A percentile compares a stretch with the other conserved stretches of the same genome.
These are phyloP conservation scores for Epichloe sp. DNA, from an alignment of 2,329 filamentous ascomycete genomes.

Conservation along the genomic window DNA sequence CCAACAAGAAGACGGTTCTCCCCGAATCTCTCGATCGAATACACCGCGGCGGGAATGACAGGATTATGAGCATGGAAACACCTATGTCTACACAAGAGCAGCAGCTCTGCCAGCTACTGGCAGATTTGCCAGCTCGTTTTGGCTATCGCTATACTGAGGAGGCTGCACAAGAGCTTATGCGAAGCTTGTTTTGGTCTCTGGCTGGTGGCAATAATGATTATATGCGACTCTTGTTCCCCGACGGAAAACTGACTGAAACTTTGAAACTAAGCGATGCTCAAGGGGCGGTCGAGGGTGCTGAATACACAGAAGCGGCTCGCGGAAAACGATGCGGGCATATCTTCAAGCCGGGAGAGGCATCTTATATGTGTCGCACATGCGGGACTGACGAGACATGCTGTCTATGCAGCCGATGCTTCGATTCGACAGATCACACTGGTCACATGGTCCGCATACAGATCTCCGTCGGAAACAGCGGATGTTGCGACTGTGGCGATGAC, in stretches of 20 bases:
- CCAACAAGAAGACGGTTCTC: neutral
- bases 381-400: constrained; percentile 92
- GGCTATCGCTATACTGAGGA: constrained; percentile 61
- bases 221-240: constrained; percentile 69
- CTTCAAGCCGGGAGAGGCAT: constrained; percentile 86
- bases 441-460: constrained; percentile 85
- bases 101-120: constrained; percentile 72
- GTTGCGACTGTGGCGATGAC: constrained; percentile 92
- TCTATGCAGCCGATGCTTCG: constrained; percentile 86
- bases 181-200: constrained; percentile 76
- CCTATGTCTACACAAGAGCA: constrained; percentile 56
- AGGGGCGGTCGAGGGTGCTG: constrained; percentile 82
- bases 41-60: constrained; percentile 12
- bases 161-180: constrained; percentile 59
- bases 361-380: constrained; percentile 89
- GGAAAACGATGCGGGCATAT: constrained; percentile 96
- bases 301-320: constrained; percentile 83
- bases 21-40: neutral
- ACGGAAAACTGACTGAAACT: constrained; percentile 48
- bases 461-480: constrained; percentile 83
- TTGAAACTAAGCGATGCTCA: constrained; percentile 81
- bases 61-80: constrained; percentile 33
- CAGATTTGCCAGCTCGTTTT: constrained; percentile 61
- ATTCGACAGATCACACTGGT: constrained; percentile 85
- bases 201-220: constrained; percentile 63